Evolutionary conservation across 495 filamentous ascomycete genomes (phyloP).

Genomic region (Aspergillus ellipticus): DNA sequence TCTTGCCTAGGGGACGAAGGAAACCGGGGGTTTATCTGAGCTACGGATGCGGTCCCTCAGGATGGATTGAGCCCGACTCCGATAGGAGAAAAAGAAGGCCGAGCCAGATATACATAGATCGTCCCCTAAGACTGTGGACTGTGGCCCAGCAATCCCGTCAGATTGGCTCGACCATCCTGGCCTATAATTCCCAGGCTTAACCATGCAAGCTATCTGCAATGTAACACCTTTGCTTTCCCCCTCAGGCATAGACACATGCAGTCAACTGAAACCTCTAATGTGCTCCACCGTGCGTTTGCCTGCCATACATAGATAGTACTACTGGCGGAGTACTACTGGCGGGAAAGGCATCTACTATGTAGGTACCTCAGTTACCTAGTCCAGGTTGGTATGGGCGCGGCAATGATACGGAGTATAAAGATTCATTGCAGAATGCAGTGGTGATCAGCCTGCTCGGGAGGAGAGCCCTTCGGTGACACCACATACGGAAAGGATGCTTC

Average conservation of each 20-base stretch:
- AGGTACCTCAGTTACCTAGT: neutral
- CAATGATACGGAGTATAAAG: neutral
- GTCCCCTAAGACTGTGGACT: no score
- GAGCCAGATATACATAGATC: neutral
- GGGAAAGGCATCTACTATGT: neutral
- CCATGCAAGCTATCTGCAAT: neutral
- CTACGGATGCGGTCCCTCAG: neutral
- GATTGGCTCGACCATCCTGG: neutral
- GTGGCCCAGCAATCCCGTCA: neutral
- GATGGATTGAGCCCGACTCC: no score
- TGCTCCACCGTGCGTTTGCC: neutral
- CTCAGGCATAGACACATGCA: neutral
- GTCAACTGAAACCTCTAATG: neutral
- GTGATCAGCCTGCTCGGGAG: neutral
- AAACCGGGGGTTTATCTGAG: neutral
- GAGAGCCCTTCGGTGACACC: neutral
- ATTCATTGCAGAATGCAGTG: neutral
- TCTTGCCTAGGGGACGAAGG: neutral
- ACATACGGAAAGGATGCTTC: neutral
- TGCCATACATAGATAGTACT: no score
- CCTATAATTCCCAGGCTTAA: neutral
- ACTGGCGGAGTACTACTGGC: neutral
- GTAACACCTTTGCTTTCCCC: constrained; percentile 1
- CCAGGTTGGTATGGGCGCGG: neutral
- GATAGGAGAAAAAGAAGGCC: neutral